phyloP scores from a whole-genome alignment of 164 flowering plant species.

The Platanus orientalis region DNA sequence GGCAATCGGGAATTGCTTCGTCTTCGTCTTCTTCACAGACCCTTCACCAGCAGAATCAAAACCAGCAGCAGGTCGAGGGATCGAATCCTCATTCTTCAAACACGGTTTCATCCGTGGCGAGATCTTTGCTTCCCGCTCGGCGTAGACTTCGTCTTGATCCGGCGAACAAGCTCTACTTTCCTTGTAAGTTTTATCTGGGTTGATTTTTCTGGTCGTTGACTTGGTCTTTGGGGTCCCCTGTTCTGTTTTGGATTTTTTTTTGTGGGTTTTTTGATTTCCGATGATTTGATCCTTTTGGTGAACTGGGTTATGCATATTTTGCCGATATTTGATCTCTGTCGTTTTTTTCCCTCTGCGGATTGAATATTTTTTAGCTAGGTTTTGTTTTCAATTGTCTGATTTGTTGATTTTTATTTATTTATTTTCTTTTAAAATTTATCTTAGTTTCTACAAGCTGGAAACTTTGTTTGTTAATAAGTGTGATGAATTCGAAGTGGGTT shows the following conservation, averaged over 20 bases:
- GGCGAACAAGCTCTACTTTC: slow-evolving; percentile 75
- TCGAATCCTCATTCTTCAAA: slow-evolving; percentile 18
- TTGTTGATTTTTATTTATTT: neutral
- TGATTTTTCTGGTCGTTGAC: slow-evolving; percentile 15
- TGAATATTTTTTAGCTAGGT: neutral
- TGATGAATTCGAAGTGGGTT: neutral
- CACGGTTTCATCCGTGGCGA: slow-evolving; percentile 73
- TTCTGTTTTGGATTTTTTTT: neutral
- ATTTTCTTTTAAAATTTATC: neutral
- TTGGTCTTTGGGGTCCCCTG: slow-evolving; percentile 9
- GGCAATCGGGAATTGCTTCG: slow-evolving; percentile 24
- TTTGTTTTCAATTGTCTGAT: neutral
- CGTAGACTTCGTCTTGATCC: slow-evolving; percentile 91
- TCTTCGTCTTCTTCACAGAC: slow-evolving; percentile 23
- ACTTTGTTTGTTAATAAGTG: neutral
- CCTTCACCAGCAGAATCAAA: slow-evolving; percentile 9
- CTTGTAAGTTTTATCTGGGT: slow-evolving; percentile 35
- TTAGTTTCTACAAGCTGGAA: neutral
- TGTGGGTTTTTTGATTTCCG: neutral
- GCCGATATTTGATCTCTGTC: neutral
- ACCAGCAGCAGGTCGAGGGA: slow-evolving; percentile 16
- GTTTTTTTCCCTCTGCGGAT: neutral
- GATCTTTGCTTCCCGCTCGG: slow-evolving; percentile 65
- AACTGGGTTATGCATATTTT: neutral
- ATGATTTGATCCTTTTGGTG: neutral